Conservation (phyloP, 345 rosid species). For the Heritiera fomes region DNA sequence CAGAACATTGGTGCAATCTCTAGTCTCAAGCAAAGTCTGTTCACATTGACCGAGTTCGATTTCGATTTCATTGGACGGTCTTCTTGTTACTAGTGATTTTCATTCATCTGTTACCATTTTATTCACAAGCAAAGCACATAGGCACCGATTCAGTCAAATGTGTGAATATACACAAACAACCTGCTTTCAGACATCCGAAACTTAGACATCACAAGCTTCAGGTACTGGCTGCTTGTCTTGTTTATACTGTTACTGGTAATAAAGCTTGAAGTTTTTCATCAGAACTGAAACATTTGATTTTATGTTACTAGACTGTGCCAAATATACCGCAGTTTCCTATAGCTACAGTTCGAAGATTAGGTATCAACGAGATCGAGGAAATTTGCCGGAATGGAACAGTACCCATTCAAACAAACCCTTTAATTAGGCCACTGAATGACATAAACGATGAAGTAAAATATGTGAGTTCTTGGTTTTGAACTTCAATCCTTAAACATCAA, state of each 20-base stretch:
- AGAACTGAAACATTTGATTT: not conserved
- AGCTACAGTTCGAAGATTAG: not conserved
- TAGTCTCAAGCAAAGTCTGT: no score
- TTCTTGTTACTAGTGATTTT: not conserved
- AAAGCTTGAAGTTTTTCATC: not conserved
- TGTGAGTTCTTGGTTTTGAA: not conserved
- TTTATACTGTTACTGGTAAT: no score
- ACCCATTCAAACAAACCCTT: not conserved
- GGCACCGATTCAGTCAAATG: not conserved
- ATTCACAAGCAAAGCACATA: not conserved
- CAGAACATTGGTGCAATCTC: no score
- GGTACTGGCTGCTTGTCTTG: not conserved
- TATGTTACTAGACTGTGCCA: not conserved
- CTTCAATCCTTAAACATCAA: not conserved
- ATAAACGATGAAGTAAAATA: not conserved
- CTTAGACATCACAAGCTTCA: not conserved
- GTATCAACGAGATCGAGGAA: not conserved
- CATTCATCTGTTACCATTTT: not conserved
- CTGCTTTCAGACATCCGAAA: not conserved
- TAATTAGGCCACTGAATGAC: not conserved
- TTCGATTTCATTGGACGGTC: not conserved
- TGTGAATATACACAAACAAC: not conserved
- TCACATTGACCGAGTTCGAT: no score
- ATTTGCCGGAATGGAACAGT: not conserved
- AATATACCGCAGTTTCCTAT: not conserved